These are phyloP conservation scores for Ganoderma multipileum DNA, from an alignment of 1,284 basidiomycete species.

Conservation along the genomic window DNA sequence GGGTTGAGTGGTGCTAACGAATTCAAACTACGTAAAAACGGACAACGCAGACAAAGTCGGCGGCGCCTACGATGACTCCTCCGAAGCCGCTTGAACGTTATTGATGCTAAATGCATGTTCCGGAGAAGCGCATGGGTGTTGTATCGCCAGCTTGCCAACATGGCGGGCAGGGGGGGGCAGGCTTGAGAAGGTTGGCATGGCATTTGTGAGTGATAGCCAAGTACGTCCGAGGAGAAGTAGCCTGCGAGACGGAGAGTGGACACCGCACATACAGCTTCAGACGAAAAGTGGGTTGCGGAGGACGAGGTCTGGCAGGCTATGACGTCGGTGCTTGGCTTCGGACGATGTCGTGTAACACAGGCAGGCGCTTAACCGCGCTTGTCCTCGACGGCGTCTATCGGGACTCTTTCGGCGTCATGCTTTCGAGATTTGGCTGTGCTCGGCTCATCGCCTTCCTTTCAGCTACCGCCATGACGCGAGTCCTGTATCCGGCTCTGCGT, in stretches of 20 bases:
- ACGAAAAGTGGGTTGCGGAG: conserved; percentile 17
- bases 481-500: conserved; percentile 32
- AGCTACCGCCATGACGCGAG: conserved; percentile 31
- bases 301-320: conserved; percentile 23
- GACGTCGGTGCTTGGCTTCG: conserved; percentile 19
- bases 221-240: background rate
- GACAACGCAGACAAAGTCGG: background rate
- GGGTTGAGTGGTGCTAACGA: background rate
- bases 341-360: background rate
- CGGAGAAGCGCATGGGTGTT: background rate
- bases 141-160: background rate
- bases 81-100: background rate
- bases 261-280: conserved; percentile 31
- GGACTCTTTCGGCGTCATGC: conserved; percentile 5
- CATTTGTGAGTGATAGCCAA: conserved; percentile 1
- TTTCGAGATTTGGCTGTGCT: conserved; percentile 26
- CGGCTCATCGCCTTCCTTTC: conserved; percentile 38
- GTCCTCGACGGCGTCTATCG: conserved; percentile 26
- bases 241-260: conserved; percentile 6
- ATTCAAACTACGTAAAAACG: background rate
- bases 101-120: background rate
- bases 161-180: background rate
- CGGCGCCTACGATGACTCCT: background rate
- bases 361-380: conserved; percentile 21
- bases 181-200: conserved; percentile 1